Evolutionary conservation across 2,329 filamentous ascomycete genomes (phyloP).

Genomic region (Trichoderma harzianum): DNA sequence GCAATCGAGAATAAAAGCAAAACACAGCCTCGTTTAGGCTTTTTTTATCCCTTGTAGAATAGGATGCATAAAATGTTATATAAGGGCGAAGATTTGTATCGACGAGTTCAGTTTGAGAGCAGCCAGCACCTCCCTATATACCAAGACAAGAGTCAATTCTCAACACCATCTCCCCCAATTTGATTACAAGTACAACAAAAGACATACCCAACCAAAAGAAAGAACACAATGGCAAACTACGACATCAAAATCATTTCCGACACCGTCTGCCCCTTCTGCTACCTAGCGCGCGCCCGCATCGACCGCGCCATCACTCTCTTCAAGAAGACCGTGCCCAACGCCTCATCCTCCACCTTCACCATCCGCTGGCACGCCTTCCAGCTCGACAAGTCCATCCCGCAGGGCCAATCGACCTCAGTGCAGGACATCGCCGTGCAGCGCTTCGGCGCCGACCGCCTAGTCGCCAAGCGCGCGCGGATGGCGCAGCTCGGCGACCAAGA

Average conservation of each 20-base stretch:
- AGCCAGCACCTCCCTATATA: background rate
- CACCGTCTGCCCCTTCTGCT: slow-evolving; percentile 76
- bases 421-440: slow-evolving; percentile 54
- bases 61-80: background rate
- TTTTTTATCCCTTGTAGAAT: background rate
- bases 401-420: slow-evolving; percentile 43
- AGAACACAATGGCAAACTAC: slow-evolving; percentile 63
- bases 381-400: slow-evolving; percentile 45
- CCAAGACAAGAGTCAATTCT: background rate
- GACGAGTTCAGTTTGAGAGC: background rate
- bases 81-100: background rate
- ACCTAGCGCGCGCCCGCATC: slow-evolving; percentile 74
- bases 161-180: background rate
- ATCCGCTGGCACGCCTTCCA: slow-evolving; percentile 79
- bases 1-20: background rate
- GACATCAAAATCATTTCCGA: slow-evolving; percentile 77
- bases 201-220: background rate
- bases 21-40: background rate
- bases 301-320: slow-evolving; percentile 67
- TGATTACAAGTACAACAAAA: background rate
- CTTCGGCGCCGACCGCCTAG: slow-evolving; percentile 62
- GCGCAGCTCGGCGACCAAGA: slow-evolving; percentile 56
- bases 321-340: slow-evolving; percentile 57
- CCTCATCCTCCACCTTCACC: slow-evolving; percentile 63
- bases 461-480: slow-evolving; percentile 57